Percentiles rank a stretch among this genome's conserved stretches.
These are phyloP conservation scores for Fusarium incarnatum DNA, from an alignment of 2,329 filamentous ascomycete genomes.

Conservation along the genomic window DNA sequence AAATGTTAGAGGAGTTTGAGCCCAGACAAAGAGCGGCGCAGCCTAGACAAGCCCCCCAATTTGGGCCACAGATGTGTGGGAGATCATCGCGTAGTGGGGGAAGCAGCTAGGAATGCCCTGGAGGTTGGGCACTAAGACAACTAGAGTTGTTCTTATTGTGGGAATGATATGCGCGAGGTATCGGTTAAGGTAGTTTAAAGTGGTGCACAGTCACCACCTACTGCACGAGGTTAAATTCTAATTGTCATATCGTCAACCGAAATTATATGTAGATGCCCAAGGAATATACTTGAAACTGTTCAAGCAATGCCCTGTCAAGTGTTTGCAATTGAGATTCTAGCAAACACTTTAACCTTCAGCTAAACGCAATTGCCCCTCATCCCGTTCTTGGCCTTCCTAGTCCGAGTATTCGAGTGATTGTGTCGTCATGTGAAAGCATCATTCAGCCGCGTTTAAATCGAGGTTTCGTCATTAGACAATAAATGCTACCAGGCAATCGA, in stretches of 20 bases:
- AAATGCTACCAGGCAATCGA: neutral
- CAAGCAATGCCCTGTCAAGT: neutral
- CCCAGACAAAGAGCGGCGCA: slow-evolving; percentile 28
- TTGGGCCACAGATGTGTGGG: slow-evolving; percentile 20
- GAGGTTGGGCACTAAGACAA: slow-evolving; percentile 29
- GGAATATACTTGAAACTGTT: neutral
- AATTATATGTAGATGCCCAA: slow-evolving; percentile 22
- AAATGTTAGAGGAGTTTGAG: slow-evolving; percentile 30
- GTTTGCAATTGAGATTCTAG: neutral
- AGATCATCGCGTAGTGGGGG: slow-evolving; percentile 27
- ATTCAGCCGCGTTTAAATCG: slow-evolving; percentile 5
- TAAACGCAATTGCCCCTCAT: neutral
- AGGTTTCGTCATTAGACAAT: slow-evolving; percentile 28
- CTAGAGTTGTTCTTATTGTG: slow-evolving; percentile 20
- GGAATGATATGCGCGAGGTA: slow-evolving; percentile 31
- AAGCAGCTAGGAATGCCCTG: slow-evolving; percentile 4
- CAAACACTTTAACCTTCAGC: neutral
- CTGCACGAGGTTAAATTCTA: slow-evolving; percentile 31
- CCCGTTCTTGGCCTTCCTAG: slow-evolving; percentile 7
- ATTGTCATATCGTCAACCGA: slow-evolving; percentile 9
- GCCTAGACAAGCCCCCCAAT: slow-evolving; percentile 16
- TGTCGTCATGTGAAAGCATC: slow-evolving; percentile 38
- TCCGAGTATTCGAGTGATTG: slow-evolving; percentile 23
- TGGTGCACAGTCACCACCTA: slow-evolving; percentile 30
- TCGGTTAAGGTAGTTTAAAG: slow-evolving; percentile 36